A percentile compares a stretch with the other conserved stretches of the same genome.
Conservation (phyloP, 495 filamentous ascomycete genomes). For the Podospora appendiculata region DNA sequence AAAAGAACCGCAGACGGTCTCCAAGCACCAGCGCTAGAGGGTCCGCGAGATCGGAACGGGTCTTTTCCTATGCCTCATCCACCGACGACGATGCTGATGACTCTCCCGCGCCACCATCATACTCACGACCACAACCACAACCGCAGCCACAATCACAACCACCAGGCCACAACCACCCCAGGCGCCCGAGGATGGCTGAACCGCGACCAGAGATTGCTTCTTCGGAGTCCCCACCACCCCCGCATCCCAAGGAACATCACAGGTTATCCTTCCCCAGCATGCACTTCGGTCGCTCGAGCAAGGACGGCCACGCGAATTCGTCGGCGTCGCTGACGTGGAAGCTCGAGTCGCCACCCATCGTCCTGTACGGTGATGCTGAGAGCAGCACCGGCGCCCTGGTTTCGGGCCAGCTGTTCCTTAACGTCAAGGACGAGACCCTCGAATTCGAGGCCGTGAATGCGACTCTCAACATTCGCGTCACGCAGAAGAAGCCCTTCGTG, state of each 20-base stretch:
- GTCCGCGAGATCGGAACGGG: constrained; percentile 19
- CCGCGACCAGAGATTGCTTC: constrained; percentile 1
- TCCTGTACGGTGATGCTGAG: constrained; percentile 69
- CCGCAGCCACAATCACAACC: constrained; percentile 8
- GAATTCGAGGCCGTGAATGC: constrained; percentile 65
- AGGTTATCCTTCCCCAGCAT: constrained; percentile 39
- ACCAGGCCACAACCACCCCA: constrained; percentile 7
- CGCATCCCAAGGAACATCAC: constrained; percentile 29
- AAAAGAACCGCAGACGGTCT: constrained; percentile 21
- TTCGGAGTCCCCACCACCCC: no score
- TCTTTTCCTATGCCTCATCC: constrained; percentile 27
- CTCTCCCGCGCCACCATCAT: no score
- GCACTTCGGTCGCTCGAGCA: constrained; percentile 39
- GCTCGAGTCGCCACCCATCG: constrained; percentile 83
- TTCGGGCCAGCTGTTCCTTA: constrained; percentile 73
- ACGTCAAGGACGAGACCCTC: constrained; percentile 54
- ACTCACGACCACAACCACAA: no score
- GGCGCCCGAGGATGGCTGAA: constrained; percentile 18
- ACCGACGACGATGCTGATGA: constrained; percentile 18
- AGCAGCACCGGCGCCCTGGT: constrained; percentile 81
- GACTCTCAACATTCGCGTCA: constrained; percentile 55
- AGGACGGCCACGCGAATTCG: constrained; percentile 29
- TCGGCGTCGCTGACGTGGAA: constrained; percentile 60
- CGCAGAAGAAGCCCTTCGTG: constrained; percentile 71
- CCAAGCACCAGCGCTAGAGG: constrained; percentile 16